These are phyloP conservation scores for Pleomassaria siparia DNA, from an alignment of 2,329 filamentous ascomycete genomes.

Conservation along the genomic window DNA sequence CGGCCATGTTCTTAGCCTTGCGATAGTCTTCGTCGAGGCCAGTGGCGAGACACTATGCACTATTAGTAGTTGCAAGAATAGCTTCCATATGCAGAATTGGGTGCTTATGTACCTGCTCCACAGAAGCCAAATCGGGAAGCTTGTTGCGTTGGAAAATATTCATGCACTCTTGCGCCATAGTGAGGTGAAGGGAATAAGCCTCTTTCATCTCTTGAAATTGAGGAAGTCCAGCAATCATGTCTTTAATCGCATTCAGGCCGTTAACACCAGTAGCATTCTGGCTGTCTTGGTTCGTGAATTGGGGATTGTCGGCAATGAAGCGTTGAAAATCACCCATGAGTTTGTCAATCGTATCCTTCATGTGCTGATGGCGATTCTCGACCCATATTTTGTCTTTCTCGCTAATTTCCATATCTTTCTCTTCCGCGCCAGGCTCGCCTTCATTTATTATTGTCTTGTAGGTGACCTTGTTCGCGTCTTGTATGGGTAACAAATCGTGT, in stretches of 20 bases:
- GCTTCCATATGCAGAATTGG: background rate
- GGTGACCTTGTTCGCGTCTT: constrained; percentile 83
- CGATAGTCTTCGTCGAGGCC: constrained; percentile 90
- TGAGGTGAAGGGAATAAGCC: constrained; percentile 89
- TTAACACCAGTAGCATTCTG: constrained; percentile 75
- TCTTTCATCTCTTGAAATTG: constrained; percentile 97
- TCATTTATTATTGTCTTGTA: constrained; percentile 81
- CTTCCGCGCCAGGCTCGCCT: constrained; percentile 67
- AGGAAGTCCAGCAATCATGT: constrained; percentile 93
- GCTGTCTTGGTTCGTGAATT: constrained; percentile 76
- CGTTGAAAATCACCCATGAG: constrained; percentile 89
- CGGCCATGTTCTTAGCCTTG: constrained; percentile 85
- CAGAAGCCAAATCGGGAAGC: constrained; percentile 79
- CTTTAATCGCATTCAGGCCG: constrained; percentile 87
- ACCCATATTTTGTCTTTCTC: constrained; percentile 96
- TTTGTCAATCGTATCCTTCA: constrained; percentile 97
- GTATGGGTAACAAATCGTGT: constrained; percentile 85
- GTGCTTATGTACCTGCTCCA: constrained; percentile 67
- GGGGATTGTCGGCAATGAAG: constrained; percentile 87
- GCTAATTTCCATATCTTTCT: constrained; percentile 87
- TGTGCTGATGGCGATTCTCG: constrained; percentile 89
- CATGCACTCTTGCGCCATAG: constrained; percentile 98
- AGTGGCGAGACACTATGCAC: constrained; percentile 70
- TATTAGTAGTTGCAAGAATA: constrained; percentile 5
- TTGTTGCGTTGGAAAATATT: constrained; percentile 84